A percentile compares a stretch with the other conserved stretches of the same genome.
phyloP scores from a whole-genome alignment of 345 rosid species.

The Brassica cretica region DNA sequence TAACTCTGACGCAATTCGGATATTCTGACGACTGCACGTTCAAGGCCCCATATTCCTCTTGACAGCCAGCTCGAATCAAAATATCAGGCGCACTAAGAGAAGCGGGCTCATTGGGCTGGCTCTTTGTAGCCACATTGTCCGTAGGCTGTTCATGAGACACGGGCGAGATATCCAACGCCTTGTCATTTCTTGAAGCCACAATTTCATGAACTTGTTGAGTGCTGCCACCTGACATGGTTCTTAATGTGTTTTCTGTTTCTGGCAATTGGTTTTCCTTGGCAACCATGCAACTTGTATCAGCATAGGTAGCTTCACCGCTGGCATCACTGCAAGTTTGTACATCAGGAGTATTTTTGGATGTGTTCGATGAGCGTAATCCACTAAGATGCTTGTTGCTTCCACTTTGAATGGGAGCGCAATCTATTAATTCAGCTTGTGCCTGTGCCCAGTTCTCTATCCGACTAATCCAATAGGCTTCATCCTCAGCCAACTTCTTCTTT shows the following conservation, averaged over 20 bases:
- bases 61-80: slow-evolving; percentile 14
- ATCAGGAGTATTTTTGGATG: slow-evolving; percentile 23
- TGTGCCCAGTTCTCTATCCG: slow-evolving; percentile 54
- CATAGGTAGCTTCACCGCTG: slow-evolving; percentile 19
- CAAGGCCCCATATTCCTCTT: slow-evolving; percentile 5
- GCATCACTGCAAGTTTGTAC: slow-evolving; percentile 28
- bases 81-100: not conserved
- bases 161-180: slow-evolving; percentile 27
- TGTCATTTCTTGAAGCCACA: slow-evolving; percentile 25
- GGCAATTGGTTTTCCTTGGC: slow-evolving; percentile 15
- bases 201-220: slow-evolving; percentile 23
- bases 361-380: slow-evolving; percentile 30
- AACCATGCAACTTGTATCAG: slow-evolving; percentile 24
- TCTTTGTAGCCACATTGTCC: slow-evolving; percentile 32
- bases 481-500: slow-evolving; percentile 47
- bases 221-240: slow-evolving; percentile 26
- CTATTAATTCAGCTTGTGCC: slow-evolving; percentile 43
- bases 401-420: slow-evolving; percentile 21
- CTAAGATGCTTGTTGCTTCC: slow-evolving; percentile 16
- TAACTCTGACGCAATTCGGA: slow-evolving; percentile 25
- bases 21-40: slow-evolving; percentile 29
- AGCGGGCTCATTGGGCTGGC: not conserved
- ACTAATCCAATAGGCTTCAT: slow-evolving; percentile 48
- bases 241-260: slow-evolving; percentile 22
- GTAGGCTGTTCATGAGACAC: slow-evolving; percentile 32